Evolutionary conservation across 1,284 basidiomycete species (phyloP), one percentile per base, ranked within the genome.

Genomic region (Mycosarcoma maydis): DNA sequence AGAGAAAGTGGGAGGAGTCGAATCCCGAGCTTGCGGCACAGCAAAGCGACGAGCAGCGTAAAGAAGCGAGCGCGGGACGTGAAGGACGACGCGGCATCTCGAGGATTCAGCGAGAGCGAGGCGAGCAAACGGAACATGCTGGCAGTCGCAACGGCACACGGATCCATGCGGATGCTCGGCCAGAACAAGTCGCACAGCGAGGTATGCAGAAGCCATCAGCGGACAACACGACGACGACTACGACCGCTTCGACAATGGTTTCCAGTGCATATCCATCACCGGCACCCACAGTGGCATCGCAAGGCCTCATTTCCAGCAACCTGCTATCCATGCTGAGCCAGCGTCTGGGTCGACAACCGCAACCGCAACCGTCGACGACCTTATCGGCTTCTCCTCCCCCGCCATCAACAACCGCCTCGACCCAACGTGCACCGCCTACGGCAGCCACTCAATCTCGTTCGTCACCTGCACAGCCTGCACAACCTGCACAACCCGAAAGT

Each of bases 1-100:
- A 71, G 44, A 22, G 58, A 1, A 33, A 48, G 22, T 71, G 62
- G 62, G 54, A 66, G 17, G 37, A 56, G 37, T 53, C 45, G 9
- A 56, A 70, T 46, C 60, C 67, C 0, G 52, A 50, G 19, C 19
- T 57, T 7, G 58, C 46, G 1, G 42, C 20, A 14, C 8, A 30
- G 30, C 46, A 50, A 23, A 26, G 19, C 6, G 40, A 38, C 5
- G 32, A 10, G 8, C n/a, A 29, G 23, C 7, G 19, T 19, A n/a
- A 14, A 37, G 36, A 14, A 37, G 32, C 6, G 36, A 37, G 17
- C 8, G n/a, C 20, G 36, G 36, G 36, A 20, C 17, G 36, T n/a
- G 19, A 7, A 19, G 36, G 8, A 37, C 13, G 33, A 11, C 7
- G 27, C 7, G 27, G 27, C 27, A 13, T 29, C 13, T n/a, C n/a